phyloP scores from a whole-genome alignment of 495 filamentous ascomycete genomes.

The Penicillium cataractarum region DNA sequence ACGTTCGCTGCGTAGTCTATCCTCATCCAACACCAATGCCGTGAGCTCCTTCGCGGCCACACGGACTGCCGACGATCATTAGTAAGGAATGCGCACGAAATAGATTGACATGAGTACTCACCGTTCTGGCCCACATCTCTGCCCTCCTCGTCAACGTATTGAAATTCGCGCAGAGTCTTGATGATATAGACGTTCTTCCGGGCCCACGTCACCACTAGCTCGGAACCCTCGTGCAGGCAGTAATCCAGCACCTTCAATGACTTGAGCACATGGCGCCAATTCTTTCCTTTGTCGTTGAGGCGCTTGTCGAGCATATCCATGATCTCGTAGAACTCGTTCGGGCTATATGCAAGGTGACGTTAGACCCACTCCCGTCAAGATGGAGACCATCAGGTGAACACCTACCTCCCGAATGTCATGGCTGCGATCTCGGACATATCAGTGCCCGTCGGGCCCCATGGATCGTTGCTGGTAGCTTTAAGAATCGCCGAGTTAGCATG shows the following conservation, averaged over 20 bases:
- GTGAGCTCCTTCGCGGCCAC: slow-evolving; percentile 97
- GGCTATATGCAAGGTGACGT: slow-evolving; percentile 52
- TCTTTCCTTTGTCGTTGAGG: slow-evolving; percentile 99
- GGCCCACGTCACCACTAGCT: slow-evolving; percentile 96
- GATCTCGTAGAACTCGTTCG: slow-evolving; percentile 98
- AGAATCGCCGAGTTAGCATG: slow-evolving; percentile 11
- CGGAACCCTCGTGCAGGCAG: slow-evolving; percentile 95
- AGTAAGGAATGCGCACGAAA: neutral
- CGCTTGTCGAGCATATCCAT: slow-evolving; percentile 99
- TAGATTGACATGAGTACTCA: slow-evolving; percentile 39
- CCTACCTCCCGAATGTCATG: slow-evolving; percentile 95
- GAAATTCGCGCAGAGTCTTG: slow-evolving; percentile 96
- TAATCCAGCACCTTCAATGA: slow-evolving; percentile 98
- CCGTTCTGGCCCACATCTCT: slow-evolving; percentile 95
- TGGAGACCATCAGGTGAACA: slow-evolving; percentile 4
- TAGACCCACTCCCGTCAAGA: slow-evolving; percentile 15
- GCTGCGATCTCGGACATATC: slow-evolving; percentile 99
- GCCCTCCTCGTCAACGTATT: slow-evolving; percentile 92
- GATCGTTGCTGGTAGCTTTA: slow-evolving; percentile 96
- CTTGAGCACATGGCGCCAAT: slow-evolving; percentile 99
- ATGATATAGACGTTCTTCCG: slow-evolving; percentile 98
- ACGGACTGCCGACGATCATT: slow-evolving; percentile 63
- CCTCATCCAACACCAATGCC: slow-evolving; percentile 91
- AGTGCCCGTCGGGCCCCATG: slow-evolving; percentile 97
- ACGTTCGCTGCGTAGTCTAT: slow-evolving; percentile 87